These are phyloP conservation scores for Teratosphaeriaceae sp. DNA, from an alignment of 2,329 filamentous ascomycete species.

Conservation along the genomic window DNA sequence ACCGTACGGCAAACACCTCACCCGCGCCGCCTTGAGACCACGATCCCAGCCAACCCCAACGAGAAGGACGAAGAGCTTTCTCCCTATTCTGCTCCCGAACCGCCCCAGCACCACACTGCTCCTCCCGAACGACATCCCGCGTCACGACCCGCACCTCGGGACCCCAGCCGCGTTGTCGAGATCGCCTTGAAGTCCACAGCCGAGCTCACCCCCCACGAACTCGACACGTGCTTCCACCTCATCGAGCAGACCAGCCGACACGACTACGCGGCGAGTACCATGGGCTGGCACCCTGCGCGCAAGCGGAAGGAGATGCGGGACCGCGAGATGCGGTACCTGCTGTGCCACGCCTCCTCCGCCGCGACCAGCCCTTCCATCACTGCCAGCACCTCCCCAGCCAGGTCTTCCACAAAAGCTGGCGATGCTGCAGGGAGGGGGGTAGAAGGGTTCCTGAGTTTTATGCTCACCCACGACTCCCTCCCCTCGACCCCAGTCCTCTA, in stretches of 20 bases:
- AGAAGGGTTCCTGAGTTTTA: constrained; percentile 52
- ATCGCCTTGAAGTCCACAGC: constrained; percentile 8
- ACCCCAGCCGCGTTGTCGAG: too few relatives aligned
- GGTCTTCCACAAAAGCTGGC: too few relatives aligned
- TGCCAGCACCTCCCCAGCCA: too few relatives aligned
- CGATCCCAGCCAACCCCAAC: too few relatives aligned
- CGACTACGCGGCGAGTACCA: constrained; percentile 57
- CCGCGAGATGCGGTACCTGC: constrained; percentile 59
- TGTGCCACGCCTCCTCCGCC: constrained; percentile 49
- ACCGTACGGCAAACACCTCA: too few relatives aligned
- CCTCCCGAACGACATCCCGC: too few relatives aligned
- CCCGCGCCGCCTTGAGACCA: too few relatives aligned
- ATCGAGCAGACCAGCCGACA: constrained; percentile 57
- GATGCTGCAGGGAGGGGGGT: constrained; percentile 1
- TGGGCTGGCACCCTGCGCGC: constrained; percentile 55
- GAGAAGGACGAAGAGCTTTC: too few relatives aligned
- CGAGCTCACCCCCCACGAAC: constrained; percentile 22
- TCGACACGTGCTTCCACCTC: constrained; percentile 46
- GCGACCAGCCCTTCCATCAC: too few relatives aligned
- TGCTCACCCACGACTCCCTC: constrained; percentile 62
- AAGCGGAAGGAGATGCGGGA: constrained; percentile 66
- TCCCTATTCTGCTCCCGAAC: too few relatives aligned
- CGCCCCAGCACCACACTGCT: too few relatives aligned
- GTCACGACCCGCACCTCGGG: too few relatives aligned
- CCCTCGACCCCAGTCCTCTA: constrained; percentile 60